These are phyloP conservation scores for Wickerhamiella galacta DNA, from an alignment of 805 yeast genomes.

Conservation along the genomic window DNA sequence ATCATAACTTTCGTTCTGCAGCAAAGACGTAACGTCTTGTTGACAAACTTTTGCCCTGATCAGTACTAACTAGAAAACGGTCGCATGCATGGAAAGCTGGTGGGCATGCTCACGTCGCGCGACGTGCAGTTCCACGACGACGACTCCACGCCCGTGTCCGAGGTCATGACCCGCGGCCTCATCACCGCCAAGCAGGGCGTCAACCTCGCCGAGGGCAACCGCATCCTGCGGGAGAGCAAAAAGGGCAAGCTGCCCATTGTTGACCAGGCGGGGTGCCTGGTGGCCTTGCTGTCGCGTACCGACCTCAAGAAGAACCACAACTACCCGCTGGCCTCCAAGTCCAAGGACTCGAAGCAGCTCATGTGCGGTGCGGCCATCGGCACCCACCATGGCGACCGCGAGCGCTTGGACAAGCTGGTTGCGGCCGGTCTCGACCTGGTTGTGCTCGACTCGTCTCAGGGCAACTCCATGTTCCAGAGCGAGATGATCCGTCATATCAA, in stretches of 20 bases:
- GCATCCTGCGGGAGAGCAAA: slow-evolving; percentile 76
- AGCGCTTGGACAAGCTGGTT: slow-evolving; percentile 66
- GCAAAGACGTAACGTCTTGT: slow-evolving; percentile 94
- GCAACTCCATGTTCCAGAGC: slow-evolving; percentile 89
- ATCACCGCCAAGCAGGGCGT: slow-evolving; percentile 75
- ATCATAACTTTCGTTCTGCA: slow-evolving; percentile 99
- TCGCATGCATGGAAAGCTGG: slow-evolving; percentile 67
- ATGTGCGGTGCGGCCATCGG: slow-evolving; percentile 98
- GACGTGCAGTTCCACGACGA: slow-evolving; percentile 91
- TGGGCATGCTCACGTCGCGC: slow-evolving; percentile 94
- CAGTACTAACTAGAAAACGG: slow-evolving; percentile 50
- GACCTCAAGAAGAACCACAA: slow-evolving; percentile 91
- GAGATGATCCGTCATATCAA: slow-evolving; percentile 90
- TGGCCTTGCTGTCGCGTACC: slow-evolving; percentile 82
- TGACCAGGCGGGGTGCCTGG: slow-evolving; percentile 56
- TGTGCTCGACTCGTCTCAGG: slow-evolving; percentile 90
- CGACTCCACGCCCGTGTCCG: slow-evolving; percentile 40
- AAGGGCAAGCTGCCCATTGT: slow-evolving; percentile 96
- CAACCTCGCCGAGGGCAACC: slow-evolving; percentile 72
- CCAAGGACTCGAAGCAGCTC: slow-evolving; percentile 82
- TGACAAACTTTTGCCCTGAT: slow-evolving; percentile 36
- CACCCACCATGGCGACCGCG: slow-evolving; percentile 76
- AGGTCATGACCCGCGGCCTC: slow-evolving; percentile 79
- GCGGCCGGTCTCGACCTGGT: slow-evolving; percentile 97
- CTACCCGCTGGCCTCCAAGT: slow-evolving; percentile 90